A percentile compares a stretch with the other conserved stretches of the same genome.
Conservation (phyloP, 208 protist species). For the Balamuthia mandrillaris region DNA sequence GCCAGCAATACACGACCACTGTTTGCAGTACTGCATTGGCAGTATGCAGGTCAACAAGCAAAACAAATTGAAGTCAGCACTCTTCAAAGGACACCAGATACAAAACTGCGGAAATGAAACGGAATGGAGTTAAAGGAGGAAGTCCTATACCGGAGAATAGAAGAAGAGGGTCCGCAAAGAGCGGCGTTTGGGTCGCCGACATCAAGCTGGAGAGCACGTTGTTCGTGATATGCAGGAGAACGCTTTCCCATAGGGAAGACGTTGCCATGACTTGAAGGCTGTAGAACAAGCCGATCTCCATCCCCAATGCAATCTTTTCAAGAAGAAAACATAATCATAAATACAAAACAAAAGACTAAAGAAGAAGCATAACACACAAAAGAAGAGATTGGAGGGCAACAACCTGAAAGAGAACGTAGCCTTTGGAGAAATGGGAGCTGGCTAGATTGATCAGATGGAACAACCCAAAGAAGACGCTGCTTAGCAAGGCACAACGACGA, state of each 20-base stretch:
- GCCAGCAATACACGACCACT: too few species aligned
- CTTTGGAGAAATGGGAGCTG: background rate
- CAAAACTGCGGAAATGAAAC: too few species aligned
- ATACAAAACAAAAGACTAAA: too few species aligned
- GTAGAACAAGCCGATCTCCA: constrained; percentile 37
- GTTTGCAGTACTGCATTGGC: too few species aligned
- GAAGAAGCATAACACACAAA: too few species aligned
- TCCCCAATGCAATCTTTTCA: too few species aligned
- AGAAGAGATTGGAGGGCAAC: too few species aligned
- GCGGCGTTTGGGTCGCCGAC: background rate
- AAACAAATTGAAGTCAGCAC: too few species aligned
- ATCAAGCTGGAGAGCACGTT: constrained; percentile 26
- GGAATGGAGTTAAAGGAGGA: too few species aligned
- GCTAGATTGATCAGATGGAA: constrained; percentile 40
- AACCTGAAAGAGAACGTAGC: constrained; percentile 30
- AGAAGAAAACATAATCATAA: too few species aligned
- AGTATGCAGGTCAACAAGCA: too few species aligned
- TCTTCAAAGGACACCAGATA: too few species aligned
- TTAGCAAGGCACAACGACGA: background rate
- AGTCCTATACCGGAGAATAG: background rate
- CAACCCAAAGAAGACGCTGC: constrained; percentile 2
- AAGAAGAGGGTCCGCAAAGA: background rate
- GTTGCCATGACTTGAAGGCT: background rate
- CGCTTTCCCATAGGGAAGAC: constrained; percentile 8
- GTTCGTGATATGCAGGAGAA: constrained; percentile 18